A percentile compares a stretch with the other conserved stretches of the same genome.
Evolutionary conservation across 495 filamentous ascomycete genomes (phyloP).

Genomic region (Rhizodiscina lignyota): DNA sequence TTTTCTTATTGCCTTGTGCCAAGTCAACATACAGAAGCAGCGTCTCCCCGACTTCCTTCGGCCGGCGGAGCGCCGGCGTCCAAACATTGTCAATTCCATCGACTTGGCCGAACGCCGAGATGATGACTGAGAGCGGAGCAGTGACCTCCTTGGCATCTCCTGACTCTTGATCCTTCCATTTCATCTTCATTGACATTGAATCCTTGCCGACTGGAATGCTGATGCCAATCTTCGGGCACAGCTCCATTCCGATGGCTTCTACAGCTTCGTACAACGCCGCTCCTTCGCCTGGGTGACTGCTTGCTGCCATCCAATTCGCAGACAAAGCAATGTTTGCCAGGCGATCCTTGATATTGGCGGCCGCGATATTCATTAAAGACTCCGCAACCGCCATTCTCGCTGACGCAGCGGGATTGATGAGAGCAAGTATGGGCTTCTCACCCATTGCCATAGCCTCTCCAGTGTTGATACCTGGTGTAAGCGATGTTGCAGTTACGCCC

Average conservation of each 20-base stretch:
- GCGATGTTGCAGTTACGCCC: slow-evolving; percentile 72
- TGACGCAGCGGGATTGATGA: slow-evolving; percentile 86
- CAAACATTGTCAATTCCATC: slow-evolving; percentile 68
- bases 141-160: slow-evolving; percentile 68
- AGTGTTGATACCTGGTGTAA: slow-evolving; percentile 52
- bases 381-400: slow-evolving; percentile 95
- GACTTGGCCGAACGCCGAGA: slow-evolving; percentile 79
- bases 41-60: slow-evolving; percentile 80
- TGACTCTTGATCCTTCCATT: slow-evolving; percentile 64
- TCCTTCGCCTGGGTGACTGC: slow-evolving; percentile 83
- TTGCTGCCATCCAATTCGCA: slow-evolving; percentile 97
- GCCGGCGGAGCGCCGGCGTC: slow-evolving; percentile 72
- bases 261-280: slow-evolving; percentile 91
- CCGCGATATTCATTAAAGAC: slow-evolving; percentile 79
- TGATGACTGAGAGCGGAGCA: slow-evolving; percentile 74
- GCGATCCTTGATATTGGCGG: slow-evolving; percentile 64
- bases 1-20: slow-evolving; percentile 52
- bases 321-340: slow-evolving; percentile 69
- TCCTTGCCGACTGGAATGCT: slow-evolving; percentile 95
- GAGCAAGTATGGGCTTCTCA: slow-evolving; percentile 76
- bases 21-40: slow-evolving; percentile 85
- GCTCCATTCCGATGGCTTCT: slow-evolving; percentile 78
- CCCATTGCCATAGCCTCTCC: slow-evolving; percentile 97
- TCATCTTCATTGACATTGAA: slow-evolving; percentile 97
- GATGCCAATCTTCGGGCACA: slow-evolving; percentile 68